Percentiles rank a stretch among this genome's conserved stretches.
Conservation (phyloP, 2,329 filamentous ascomycete genomes). For the Cercospora beticola region DNA sequence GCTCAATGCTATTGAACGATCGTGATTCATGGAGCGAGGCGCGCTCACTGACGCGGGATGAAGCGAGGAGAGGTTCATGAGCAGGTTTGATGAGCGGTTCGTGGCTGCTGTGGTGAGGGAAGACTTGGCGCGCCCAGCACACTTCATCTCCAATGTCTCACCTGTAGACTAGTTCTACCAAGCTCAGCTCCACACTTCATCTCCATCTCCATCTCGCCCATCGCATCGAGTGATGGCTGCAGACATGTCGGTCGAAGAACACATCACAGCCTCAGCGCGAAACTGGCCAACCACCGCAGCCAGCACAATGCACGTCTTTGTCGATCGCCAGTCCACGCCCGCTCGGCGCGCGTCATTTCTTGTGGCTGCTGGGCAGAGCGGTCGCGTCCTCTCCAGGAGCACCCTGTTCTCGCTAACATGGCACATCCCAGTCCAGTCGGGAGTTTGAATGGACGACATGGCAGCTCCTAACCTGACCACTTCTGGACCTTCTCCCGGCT, state of each 20-base stretch:
- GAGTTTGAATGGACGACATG: neutral
- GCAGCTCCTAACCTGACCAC: neutral
- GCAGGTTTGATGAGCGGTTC: neutral
- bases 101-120: neutral
- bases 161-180: no score
- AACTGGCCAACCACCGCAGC: neutral
- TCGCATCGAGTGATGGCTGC: neutral
- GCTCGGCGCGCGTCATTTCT: conserved; percentile 1
- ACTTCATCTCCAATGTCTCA: neutral
- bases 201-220: neutral
- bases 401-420: neutral
- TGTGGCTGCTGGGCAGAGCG: neutral
- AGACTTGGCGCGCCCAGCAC: neutral
- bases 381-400: neutral
- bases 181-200: neutral
- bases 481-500: neutral
- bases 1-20: neutral
- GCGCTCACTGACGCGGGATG: neutral
- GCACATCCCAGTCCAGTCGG: neutral
- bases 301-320: neutral
- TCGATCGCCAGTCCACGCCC: neutral
- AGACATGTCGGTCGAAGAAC: neutral
- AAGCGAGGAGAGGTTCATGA: neutral
- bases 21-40: neutral
- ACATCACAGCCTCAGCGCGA: neutral